phyloP scores from a whole-genome alignment of 1,284 basidiomycete species.

The Melampsora larici-populina region DNA sequence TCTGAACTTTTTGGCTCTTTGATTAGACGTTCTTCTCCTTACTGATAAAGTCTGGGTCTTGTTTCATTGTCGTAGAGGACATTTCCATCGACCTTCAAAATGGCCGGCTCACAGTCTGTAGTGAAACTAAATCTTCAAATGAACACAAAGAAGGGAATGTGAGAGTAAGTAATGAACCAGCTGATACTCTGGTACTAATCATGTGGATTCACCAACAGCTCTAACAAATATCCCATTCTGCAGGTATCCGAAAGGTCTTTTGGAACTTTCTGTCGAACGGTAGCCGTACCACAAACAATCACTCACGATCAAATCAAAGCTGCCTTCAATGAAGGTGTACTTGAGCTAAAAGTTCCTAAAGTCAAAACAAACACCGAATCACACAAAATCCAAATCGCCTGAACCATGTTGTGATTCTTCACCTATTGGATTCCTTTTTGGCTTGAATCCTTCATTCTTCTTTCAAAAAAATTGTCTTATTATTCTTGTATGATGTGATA shows the following conservation, averaged over 20 bases:
- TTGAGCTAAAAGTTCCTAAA: slow-evolving; percentile 29
- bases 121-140: slow-evolving; percentile 25
- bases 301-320: slow-evolving; percentile 36
- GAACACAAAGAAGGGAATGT: slow-evolving; percentile 30
- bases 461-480: too few relatives aligned
- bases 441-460: too few relatives aligned
- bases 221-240: neutral
- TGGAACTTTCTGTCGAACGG: slow-evolving; percentile 28
- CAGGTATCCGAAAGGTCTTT: slow-evolving; percentile 39
- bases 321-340: slow-evolving; percentile 31
- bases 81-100: slow-evolving; percentile 40
- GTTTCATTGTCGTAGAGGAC: slow-evolving; percentile 11
- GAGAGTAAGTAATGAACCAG: slow-evolving; percentile 14
- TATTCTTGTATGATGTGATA: too few relatives aligned
- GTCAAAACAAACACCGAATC: slow-evolving; percentile 1
- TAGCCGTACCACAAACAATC: slow-evolving; percentile 27
- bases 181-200: neutral
- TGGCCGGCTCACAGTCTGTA: slow-evolving; percentile 27
- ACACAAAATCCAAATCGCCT: neutral
- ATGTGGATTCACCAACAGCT: neutral
- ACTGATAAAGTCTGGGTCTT: neutral
- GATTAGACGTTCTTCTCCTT: neutral
- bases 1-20: neutral
- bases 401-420: neutral
- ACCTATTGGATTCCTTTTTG: too few relatives aligned